Evolutionary conservation across 495 filamentous ascomycete species (phyloP), one percentile per base, ranked within the genome.

Genomic region (Trichoderma erinaceum): DNA sequence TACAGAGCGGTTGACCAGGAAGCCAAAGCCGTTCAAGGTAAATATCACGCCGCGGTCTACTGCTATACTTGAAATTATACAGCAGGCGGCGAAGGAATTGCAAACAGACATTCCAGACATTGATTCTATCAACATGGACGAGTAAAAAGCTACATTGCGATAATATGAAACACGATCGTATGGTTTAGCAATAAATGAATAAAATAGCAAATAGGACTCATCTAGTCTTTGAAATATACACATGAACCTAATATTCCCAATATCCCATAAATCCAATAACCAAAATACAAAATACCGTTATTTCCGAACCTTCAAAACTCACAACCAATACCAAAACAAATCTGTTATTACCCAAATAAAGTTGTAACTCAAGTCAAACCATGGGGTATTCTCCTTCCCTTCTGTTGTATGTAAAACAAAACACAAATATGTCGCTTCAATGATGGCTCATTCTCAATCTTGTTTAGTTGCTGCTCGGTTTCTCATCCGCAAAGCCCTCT

Each of bases 1-100:
- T 52, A 52, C n/a, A 52, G 48, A 86, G 63, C 83, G 83, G 11
- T 74, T 87, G 63, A 86, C 86, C 66, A 85, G 84, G 77, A 77
- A 83, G 21, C 84, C 84, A 50, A 77, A 81, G 68, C 83, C 83
- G 7, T 87, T 87, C 69, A 70, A 73, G 58, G 85, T 84, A 27
- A 75, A 75, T 56, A 85, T 87, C 68, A 69, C 72, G 52, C 80
- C 82, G 13, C 75, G 84, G 50, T 83, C 69, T 41, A 78, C 81
- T 29, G 80, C 83, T 67, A 84, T 88, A 25, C 72, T 75, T 2
- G 74, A 78, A 25, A 78, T 85, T 1, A 83, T 88, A 56, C 48
- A 8, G 1, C 48, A 52, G 76, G 84, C 21, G 71, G 80, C 27
- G 85, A 88, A 69, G 85, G 85, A 25, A 8, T 15, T 18, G 18